These are phyloP conservation scores for Wickerhamomyces ciferrii DNA, from an alignment of 805 yeast species.

Conservation along the genomic window DNA sequence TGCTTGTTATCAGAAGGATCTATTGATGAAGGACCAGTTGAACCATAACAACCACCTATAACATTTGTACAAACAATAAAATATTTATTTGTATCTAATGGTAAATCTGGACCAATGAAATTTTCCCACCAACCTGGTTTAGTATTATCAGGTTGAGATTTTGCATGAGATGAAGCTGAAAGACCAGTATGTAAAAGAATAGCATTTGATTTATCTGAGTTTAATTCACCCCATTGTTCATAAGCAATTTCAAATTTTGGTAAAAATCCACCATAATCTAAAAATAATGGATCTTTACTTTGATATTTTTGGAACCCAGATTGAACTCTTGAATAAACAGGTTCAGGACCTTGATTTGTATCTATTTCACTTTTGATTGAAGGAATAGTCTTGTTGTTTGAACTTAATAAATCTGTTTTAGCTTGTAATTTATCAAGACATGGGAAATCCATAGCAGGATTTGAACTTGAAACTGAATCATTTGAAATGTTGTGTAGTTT, in stretches of 20 bases:
- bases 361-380: slow-evolving; percentile 3
- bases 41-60: slow-evolving; percentile 91
- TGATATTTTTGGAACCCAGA: slow-evolving; percentile 61
- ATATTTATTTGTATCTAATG: slow-evolving; percentile 75
- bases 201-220: slow-evolving; percentile 60
- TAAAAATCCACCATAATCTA: slow-evolving; percentile 79
- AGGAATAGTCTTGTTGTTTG: slow-evolving; percentile 2
- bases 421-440: slow-evolving; percentile 76
- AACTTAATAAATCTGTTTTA: slow-evolving; percentile 31
- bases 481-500: neutral
- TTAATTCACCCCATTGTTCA: slow-evolving; percentile 85
- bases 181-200: slow-evolving; percentile 84
- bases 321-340: slow-evolving; percentile 66
- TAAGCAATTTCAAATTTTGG: slow-evolving; percentile 81
- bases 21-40: slow-evolving; percentile 84
- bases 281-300: slow-evolving; percentile 52
- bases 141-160: slow-evolving; percentile 63
- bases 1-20: slow-evolving; percentile 64
- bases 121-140: slow-evolving; percentile 95
- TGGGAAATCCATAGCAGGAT: slow-evolving; percentile 74
- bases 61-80: slow-evolving; percentile 89
- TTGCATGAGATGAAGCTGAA: slow-evolving; percentile 92
- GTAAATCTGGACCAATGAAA: slow-evolving; percentile 78
- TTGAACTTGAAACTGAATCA: slow-evolving; percentile 12
- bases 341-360: slow-evolving; percentile 68